Base-by-base conservation (phyloP, 306 rosid genomes). In the Calophaca sinica region DNA sequence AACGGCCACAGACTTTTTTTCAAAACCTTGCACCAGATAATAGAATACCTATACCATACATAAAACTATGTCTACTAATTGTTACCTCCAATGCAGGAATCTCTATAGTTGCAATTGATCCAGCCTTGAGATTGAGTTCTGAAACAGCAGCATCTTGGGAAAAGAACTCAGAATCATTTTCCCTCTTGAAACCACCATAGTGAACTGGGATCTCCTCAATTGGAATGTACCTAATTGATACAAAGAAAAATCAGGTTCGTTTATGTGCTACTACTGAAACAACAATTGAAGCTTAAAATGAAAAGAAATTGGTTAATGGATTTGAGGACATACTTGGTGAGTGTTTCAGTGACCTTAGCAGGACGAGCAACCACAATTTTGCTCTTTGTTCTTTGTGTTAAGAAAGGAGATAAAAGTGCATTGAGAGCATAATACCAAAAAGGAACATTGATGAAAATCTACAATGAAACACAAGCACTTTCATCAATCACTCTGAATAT, bases 371-470 rank as follows among this genome's bases (percentile, higher is more conserved):
- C 51, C 73, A 86, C 87, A 72, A 86, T 48, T 62, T 86, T 86
- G 82, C 82, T 86, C 86, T 78, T 86, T 46, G 90, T 78, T 72
- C 87, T 84, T 81, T 83, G 90, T 45, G 87, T 81, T 44, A 86
- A 68, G 84, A 86, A 86, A 5, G 90, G 90, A 13, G 82, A 84
- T 14, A 84, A 44, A 12, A 86, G 82, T 2, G 87, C 86, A 72
- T 63, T 83, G 10, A 86, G 66, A 58, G 90, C 90, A 73, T 86
- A 86, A 51, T 73, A 84, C 90, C 90, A 86, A 69, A 84, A 86
- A 39, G 90, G 90, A 57, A 78, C 90, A 78, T 86, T 86, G 81
- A 86, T 86, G 80, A 86, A 83, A 55, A 86, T 77, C 90, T 86
- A 33, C 70, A 84, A 67, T 5, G 63, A 70, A 74, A 66, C 41